Evolutionary conservation across 495 filamentous ascomycete species (phyloP), one percentile per base, ranked within the genome.

Genomic region (Penicillium canescens): DNA sequence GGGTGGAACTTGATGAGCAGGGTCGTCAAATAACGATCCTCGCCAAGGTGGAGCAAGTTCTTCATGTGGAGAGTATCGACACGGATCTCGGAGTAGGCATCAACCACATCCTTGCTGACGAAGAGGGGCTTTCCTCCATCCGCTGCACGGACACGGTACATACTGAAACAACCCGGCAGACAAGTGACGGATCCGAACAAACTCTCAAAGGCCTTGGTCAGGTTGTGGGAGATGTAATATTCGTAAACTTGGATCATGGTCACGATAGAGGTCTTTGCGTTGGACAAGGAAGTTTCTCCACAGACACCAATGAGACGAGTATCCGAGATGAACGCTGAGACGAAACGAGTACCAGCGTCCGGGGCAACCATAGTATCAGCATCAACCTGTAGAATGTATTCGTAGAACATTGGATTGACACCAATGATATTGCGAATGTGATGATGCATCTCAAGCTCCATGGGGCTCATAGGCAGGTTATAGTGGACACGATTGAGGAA

Each of bases 161-260:
- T 99, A 56, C 84, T 90, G 78, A 98, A 99, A 78, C 93, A 96
- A 71, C 94, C 94, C 20, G 94, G 94, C 52, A 99, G 77, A 82
- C 94, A 99, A 40, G 94, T 99, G 55, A 98, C 91, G 56, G 90
- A 95, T 38, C 94, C 94, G 69, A 98, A 98, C 57, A 98, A 81
- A 72, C 87, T 92, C 69, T 98, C 94, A 67, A 98, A 98, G n/a
- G 94, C 95, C 74, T 98, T 98, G 63, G 89, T 86, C 61, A 98
- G 78, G 68, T 98, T 95, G 79, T 98, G 94, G 48, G 95, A 98
- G 56, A 98, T 98, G 75, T 92, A 98, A 79, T 98, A 96, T 73
- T 98, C 94, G 78, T 98, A 98, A 14, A 98, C 94, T 71, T 98
- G 94, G 56, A 99, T 98, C 92, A 98, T 98, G 31, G 94, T 99